phyloP scores from a whole-genome alignment of 148 eudicot species.

The Limonium bicolor region DNA sequence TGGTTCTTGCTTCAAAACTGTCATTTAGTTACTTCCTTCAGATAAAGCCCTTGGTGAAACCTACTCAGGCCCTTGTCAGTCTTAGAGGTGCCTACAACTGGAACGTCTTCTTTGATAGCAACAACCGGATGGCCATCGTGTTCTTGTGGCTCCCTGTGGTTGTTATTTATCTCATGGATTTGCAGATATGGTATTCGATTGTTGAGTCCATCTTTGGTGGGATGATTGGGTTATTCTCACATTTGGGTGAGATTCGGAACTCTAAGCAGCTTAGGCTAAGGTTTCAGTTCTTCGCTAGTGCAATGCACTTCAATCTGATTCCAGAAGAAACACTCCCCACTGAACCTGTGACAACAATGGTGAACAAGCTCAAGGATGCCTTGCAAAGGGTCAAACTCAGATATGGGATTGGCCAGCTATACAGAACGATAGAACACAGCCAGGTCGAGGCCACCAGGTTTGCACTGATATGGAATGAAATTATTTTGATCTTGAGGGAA shows the following conservation, averaged over 20 bases:
- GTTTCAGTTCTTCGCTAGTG: slow-evolving; percentile 92
- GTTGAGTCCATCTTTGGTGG: slow-evolving; percentile 57
- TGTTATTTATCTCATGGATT: slow-evolving; percentile 65
- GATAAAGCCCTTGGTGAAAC: slow-evolving; percentile 68
- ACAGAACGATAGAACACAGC: slow-evolving; percentile 63
- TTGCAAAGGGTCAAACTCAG: slow-evolving; percentile 57
- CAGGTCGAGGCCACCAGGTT: slow-evolving; percentile 79
- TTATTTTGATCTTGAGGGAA: slow-evolving; percentile 60
- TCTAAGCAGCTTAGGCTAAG: slow-evolving; percentile 73
- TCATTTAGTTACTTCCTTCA: slow-evolving; percentile 86
- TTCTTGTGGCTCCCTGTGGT: slow-evolving; percentile 72
- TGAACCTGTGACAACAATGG: slow-evolving; percentile 26
- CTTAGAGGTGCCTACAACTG: slow-evolving; percentile 35
- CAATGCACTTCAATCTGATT: slow-evolving; percentile 84
- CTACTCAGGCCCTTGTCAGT: slow-evolving; percentile 44
- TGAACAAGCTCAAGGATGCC: slow-evolving; percentile 57
- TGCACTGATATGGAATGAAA: slow-evolving; percentile 90
- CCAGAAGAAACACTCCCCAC: slow-evolving; percentile 37
- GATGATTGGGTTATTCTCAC: slow-evolving; percentile 57
- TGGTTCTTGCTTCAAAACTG: slow-evolving; percentile 55
- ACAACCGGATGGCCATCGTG: slow-evolving; percentile 49
- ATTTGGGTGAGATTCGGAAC: slow-evolving; percentile 87
- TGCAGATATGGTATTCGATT: slow-evolving; percentile 82
- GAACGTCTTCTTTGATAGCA: slow-evolving; percentile 70
- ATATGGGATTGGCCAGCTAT: slow-evolving; percentile 73